Evolutionary conservation across 768 basidiomycete species (phyloP).

Genomic region (Pleurotus giganteus): DNA sequence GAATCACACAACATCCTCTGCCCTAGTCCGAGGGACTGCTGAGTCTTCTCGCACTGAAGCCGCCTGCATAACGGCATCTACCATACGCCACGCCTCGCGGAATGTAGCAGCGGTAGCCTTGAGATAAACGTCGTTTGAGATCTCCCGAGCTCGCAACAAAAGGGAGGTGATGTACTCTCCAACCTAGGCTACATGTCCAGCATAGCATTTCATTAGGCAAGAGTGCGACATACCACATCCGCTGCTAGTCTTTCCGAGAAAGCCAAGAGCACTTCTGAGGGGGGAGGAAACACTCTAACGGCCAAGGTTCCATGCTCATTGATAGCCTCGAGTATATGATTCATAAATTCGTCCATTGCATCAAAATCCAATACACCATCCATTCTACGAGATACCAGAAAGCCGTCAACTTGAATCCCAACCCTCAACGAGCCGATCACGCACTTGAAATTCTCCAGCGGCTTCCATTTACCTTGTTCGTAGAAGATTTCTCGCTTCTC

Average conservation of each 20-base stretch:
- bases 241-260: conserved; percentile 83
- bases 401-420: conserved; percentile 4
- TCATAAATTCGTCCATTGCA: conserved; percentile 92
- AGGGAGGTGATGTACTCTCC: conserved; percentile 84
- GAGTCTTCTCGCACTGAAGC: conserved; percentile 38
- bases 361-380: conserved; percentile 77
- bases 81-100: conserved; percentile 83
- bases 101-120: conserved; percentile 90
- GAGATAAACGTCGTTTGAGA: conserved; percentile 70
- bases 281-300: conserved; percentile 81
- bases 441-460: conserved; percentile 80
- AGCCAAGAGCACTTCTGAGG: conserved; percentile 70
- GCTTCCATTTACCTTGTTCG: conserved; percentile 75
- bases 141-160: conserved; percentile 71
- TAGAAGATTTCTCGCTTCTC: conserved; percentile 96
- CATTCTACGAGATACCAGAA: conserved; percentile 31
- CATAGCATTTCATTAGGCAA: background rate
- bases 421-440: conserved; percentile 22
- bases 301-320: conserved; percentile 77
- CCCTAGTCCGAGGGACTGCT: conserved; percentile 45
- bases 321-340: conserved; percentile 60
- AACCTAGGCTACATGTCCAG: conserved; percentile 43
- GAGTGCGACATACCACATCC: conserved; percentile 65
- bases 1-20: conserved; percentile 83
- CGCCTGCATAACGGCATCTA: conserved; percentile 68